Percentiles rank a stretch among this genome's conserved stretches.
Conservation (phyloP, 257 asterid genomes). For the Echites panduratus region DNA sequence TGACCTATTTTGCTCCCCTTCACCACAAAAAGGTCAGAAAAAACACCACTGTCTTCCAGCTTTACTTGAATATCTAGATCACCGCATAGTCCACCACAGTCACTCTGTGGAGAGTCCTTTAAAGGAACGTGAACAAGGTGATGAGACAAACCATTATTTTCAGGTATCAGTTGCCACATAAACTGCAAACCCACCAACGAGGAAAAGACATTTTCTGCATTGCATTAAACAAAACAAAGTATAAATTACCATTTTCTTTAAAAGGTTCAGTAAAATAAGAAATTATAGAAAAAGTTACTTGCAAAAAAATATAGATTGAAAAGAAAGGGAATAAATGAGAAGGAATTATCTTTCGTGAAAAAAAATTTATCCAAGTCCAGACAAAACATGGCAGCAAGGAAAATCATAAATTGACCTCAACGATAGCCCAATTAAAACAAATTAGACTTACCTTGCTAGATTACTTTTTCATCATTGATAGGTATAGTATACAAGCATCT, state of each 20-base stretch:
- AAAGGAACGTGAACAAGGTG: constrained; percentile 74
- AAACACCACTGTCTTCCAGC: constrained; percentile 80
- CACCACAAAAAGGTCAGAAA: constrained; percentile 75
- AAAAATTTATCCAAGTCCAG: neutral
- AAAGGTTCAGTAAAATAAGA: neutral
- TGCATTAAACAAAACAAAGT: constrained; percentile 17
- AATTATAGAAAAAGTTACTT: neutral
- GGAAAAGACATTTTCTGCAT: constrained; percentile 81
- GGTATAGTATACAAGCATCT: neutral
- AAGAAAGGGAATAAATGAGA: neutral
- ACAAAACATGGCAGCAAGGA: neutral
- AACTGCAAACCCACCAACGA: constrained; percentile 86
- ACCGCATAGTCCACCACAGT: constrained; percentile 87
- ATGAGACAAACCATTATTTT: constrained; percentile 52
- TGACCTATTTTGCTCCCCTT: constrained; percentile 87
- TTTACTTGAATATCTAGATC: constrained; percentile 79
- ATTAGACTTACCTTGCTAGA: neutral
- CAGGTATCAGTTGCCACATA: constrained; percentile 74
- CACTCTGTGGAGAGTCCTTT: constrained; percentile 86
- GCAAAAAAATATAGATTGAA: neutral
- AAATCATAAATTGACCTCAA: neutral
- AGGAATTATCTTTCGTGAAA: neutral
- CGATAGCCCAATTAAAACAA: neutral
- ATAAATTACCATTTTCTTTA: neutral
- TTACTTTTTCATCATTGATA: neutral